These are phyloP conservation scores for Ceratobasidium sp. DNA, from an alignment of 1,284 basidiomycete species.

Conservation along the genomic window DNA sequence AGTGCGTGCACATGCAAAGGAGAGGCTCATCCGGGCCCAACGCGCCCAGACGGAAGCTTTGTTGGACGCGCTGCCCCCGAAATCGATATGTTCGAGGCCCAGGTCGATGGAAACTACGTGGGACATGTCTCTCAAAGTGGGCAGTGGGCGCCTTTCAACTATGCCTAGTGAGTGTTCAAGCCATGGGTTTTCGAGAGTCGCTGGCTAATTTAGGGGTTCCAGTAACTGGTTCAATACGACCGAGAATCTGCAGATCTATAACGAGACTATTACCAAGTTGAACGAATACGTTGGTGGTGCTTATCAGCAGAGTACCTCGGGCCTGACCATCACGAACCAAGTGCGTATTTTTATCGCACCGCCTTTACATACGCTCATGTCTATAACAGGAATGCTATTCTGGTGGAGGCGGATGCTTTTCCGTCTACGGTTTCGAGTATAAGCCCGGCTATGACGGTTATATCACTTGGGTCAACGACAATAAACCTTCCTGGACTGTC, in stretches of 20 bases:
- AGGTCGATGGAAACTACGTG: slow-evolving; percentile 45
- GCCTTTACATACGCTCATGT: slow-evolving; percentile 70
- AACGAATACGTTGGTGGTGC: slow-evolving; percentile 64
- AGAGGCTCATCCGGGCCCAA: slow-evolving; percentile 55
- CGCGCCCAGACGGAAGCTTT: slow-evolving; percentile 42
- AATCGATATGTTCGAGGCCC: slow-evolving; percentile 45
- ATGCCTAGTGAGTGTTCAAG: slow-evolving; percentile 47
- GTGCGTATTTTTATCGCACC: slow-evolving; percentile 57
- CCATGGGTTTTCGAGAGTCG: slow-evolving; percentile 48
- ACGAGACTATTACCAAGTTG: slow-evolving; percentile 54
- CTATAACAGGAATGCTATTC: slow-evolving; percentile 57
- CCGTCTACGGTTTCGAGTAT: slow-evolving; percentile 72
- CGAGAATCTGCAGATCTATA: slow-evolving; percentile 55
- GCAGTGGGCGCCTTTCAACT: slow-evolving; percentile 64
- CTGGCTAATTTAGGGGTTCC: slow-evolving; percentile 44
- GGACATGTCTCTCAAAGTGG: slow-evolving; percentile 68
- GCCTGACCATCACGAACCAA: slow-evolving; percentile 57
- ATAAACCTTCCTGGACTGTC: slow-evolving; percentile 76
- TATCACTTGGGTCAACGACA: slow-evolving; percentile 79
- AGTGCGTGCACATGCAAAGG: slow-evolving; percentile 63
- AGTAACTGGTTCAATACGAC: slow-evolving; percentile 1
- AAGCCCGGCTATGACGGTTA: slow-evolving; percentile 66
- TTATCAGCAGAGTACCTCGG: slow-evolving; percentile 71
- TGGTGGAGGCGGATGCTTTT: slow-evolving; percentile 54
- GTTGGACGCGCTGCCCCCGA: slow-evolving; percentile 41